phyloP scores from a whole-genome alignment of 768 basidiomycete species.

The Agaricus blazei region DNA sequence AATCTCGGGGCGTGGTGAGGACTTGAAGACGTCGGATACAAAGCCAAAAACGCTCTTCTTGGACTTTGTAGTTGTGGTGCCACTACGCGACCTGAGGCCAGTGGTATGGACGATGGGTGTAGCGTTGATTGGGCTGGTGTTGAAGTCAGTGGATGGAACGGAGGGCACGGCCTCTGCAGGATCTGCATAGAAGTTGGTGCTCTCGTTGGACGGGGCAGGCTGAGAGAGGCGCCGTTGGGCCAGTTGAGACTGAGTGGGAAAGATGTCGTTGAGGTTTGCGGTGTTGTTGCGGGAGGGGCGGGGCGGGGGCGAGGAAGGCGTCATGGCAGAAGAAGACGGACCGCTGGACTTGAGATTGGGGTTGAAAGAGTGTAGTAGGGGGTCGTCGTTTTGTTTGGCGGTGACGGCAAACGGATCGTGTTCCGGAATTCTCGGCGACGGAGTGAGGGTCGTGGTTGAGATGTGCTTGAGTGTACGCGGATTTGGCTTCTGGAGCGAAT shows the following conservation, averaged over 20 bases:
- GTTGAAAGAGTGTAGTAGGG: slow-evolving; percentile 20
- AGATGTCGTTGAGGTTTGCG: slow-evolving; percentile 72
- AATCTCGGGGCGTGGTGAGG: slow-evolving; percentile 82
- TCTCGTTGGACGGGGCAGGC: slow-evolving; percentile 30
- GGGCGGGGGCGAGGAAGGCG: slow-evolving; percentile 51
- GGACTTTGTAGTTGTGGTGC: slow-evolving; percentile 33
- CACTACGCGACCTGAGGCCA: slow-evolving; percentile 39
- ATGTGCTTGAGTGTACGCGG: slow-evolving; percentile 51
- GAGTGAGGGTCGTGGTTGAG: slow-evolving; percentile 32
- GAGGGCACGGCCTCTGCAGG: slow-evolving; percentile 36
- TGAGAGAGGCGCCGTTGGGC: slow-evolving; percentile 49
- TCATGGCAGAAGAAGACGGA: slow-evolving; percentile 28
- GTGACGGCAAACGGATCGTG: slow-evolving; percentile 56
- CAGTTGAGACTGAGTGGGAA: slow-evolving; percentile 36
- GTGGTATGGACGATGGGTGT: slow-evolving; percentile 15
- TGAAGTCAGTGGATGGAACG: slow-evolving; percentile 25
- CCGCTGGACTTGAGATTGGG: slow-evolving; percentile 25
- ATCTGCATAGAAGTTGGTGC: slow-evolving; percentile 41
- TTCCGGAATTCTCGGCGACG: slow-evolving; percentile 36
- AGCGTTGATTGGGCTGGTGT: slow-evolving; percentile 14
- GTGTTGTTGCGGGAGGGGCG: slow-evolving; percentile 85
- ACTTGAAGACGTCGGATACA: slow-evolving; percentile 64
- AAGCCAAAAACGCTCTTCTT: slow-evolving; percentile 75
- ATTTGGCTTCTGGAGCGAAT: slow-evolving; percentile 59
- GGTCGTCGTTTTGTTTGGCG: slow-evolving; percentile 23